phyloP scores from a whole-genome alignment of 169 alveolate species.

The Fabrea salina region DNA sequence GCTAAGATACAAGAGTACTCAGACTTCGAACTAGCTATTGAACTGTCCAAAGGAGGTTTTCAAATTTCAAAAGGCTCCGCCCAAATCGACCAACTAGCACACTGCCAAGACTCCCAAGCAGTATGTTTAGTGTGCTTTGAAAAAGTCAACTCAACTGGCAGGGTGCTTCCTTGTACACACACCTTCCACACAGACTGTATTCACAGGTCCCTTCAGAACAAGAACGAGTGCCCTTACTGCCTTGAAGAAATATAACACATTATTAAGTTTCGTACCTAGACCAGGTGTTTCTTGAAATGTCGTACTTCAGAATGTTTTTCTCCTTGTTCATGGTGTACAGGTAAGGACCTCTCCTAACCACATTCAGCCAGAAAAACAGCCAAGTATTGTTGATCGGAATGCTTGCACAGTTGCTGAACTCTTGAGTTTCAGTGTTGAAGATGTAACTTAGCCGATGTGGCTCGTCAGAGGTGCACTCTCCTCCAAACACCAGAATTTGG shows the following conservation, averaged over 20 bases:
- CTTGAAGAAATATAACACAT: too few relatives aligned
- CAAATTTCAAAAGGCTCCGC: too few relatives aligned
- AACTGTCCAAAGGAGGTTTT: too few relatives aligned
- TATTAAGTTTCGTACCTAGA: not conserved
- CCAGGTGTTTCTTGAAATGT: not conserved
- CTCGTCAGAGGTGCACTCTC: slow-evolving; percentile 19
- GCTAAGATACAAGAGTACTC: too few relatives aligned
- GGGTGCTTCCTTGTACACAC: slow-evolving; percentile 80
- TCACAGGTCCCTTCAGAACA: slow-evolving; percentile 65
- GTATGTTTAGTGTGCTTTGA: too few relatives aligned
- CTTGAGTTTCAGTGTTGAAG: not conserved
- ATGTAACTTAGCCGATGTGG: not conserved
- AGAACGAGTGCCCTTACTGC: slow-evolving; percentile 73
- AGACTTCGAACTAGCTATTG: too few relatives aligned
- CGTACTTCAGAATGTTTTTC: not conserved
- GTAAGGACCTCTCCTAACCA: not conserved
- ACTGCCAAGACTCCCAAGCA: too few relatives aligned
- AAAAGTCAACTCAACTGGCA: too few relatives aligned
- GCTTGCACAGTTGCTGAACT: not conserved
- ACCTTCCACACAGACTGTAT: slow-evolving; percentile 76
- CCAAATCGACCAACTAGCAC: too few relatives aligned
- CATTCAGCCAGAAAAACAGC: slow-evolving; percentile 7
- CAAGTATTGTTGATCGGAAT: not conserved
- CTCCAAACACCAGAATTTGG: slow-evolving; percentile 27
- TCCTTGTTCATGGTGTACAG: slow-evolving; percentile 4